Percentiles rank a stretch among this genome's conserved stretches.
phyloP scores from a whole-genome alignment of 179 eudicot genomes.

The Silene vulgaris region DNA sequence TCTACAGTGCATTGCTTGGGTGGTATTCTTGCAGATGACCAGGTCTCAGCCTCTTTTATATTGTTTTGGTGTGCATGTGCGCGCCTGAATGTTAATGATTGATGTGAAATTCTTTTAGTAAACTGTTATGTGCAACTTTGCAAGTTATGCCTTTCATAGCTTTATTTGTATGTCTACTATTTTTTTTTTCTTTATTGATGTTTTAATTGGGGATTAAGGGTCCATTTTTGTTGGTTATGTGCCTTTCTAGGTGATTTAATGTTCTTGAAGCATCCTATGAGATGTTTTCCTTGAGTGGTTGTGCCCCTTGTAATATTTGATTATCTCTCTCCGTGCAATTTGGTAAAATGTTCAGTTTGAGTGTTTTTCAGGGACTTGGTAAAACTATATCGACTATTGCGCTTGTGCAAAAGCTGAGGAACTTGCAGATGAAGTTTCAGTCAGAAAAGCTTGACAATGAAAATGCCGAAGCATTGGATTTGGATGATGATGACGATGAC shows the following conservation, averaged over 20 bases:
- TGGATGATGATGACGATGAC: slow-evolving; percentile 75
- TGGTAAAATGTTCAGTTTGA: slow-evolving; percentile 14
- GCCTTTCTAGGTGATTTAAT: slow-evolving; percentile 13
- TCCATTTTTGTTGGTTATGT: neutral
- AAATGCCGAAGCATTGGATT: slow-evolving; percentile 63
- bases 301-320: neutral
- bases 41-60: slow-evolving; percentile 42
- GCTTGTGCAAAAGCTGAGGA: slow-evolving; percentile 68
- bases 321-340: neutral
- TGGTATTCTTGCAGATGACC: slow-evolving; percentile 99
- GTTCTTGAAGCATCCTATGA: slow-evolving; percentile 8
- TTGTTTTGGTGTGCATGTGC: neutral
- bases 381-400: slow-evolving; percentile 93
- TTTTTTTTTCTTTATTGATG: too few relatives aligned
- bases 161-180: too few relatives aligned
- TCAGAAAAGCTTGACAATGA: slow-evolving; percentile 32
- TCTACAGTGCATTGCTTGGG: slow-evolving; percentile 69
- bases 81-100: neutral
- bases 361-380: slow-evolving; percentile 74
- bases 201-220: neutral
- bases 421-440: slow-evolving; percentile 46
- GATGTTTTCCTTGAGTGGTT: neutral
- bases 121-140: too few relatives aligned
- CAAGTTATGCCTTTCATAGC: neutral
- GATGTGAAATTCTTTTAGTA: neutral